phyloP scores from a whole-genome alignment of 345 rosid species.

The Gossypium turneri region DNA sequence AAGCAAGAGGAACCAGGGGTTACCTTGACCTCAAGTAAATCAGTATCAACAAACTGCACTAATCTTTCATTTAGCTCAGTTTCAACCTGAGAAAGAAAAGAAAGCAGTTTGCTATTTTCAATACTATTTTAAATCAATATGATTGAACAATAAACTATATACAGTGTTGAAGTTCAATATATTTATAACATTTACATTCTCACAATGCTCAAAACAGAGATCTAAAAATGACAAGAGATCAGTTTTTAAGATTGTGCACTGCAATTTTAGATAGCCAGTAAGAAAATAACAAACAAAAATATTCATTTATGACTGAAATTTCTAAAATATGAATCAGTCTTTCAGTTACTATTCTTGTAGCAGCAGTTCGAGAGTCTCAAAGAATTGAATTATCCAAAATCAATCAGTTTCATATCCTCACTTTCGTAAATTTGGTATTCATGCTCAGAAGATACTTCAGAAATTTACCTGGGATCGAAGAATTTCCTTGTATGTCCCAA shows the following conservation, averaged over 20 bases:
- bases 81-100: constrained; percentile 66
- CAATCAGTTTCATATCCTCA: neutral
- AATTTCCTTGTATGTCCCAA: constrained; percentile 96
- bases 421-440: neutral
- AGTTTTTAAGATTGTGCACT: neutral
- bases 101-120: neutral
- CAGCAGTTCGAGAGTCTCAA: neutral
- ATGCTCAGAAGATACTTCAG: constrained; percentile 7
- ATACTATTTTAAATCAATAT: neutral
- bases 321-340: neutral
- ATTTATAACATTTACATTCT: neutral
- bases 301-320: neutral
- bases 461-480: constrained; percentile 85
- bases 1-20: constrained; percentile 18
- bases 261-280: neutral
- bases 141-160: neutral
- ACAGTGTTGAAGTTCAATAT: neutral
- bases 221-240: neutral
- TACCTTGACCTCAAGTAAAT: constrained; percentile 96
- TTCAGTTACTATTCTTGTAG: neutral
- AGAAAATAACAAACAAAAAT: neutral
- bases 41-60: constrained; percentile 77
- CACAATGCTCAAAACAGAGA: neutral
- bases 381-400: neutral
- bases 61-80: constrained; percentile 92